Evolutionary conservation across 805 yeast species (phyloP), one percentile per base, ranked within the genome.

Genomic region (Vanderwaltozyma verrucispora): DNA sequence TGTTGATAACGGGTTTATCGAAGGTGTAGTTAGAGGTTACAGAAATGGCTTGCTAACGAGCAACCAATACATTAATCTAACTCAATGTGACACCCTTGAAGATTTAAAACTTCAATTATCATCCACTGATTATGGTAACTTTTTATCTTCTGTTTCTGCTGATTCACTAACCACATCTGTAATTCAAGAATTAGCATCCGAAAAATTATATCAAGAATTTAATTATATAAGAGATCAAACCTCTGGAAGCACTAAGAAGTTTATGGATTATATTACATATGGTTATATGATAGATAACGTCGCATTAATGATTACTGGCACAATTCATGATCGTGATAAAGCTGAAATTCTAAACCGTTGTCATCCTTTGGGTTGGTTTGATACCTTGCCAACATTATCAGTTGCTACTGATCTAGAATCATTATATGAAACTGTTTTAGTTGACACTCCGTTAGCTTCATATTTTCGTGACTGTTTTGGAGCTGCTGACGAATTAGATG

Each of bases 281-380:
- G 94, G 96, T 10, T 92, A 94, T 64, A 92, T 92, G 99, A 94
- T 92, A 54, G 98, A 92, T 65, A 92, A 92, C 60, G 95, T 92
- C 28, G 84, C 92, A 18, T 69, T 92, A 54, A 82, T 92, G 81
- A 89, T 92, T 54, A 88, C 96, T 1, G 99, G 99, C 17, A 87
- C 98, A 0, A 74, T 92, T 43, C 98, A 92, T 58, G 94, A 88
- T 54, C 74, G 97, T 53, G 96, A 94, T 62, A 77, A 84, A 54
- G 64, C 76, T 30, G 98, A 92, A 54, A 80, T 94, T 36, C 71
- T 92, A 53, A 77, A 77, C 41, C 78, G 96, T 57, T 87, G 96
- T 59, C 95, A 92, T 59, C 98, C 98, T 0, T 69, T 92, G 50
- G 99, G 99, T 32, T 88, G 96, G 96, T 92, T 92, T 54, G 98